Evolutionary conservation across 495 filamentous ascomycete species (phyloP), one percentile per base, ranked within the genome.

Genomic region (Evernia prunastri): DNA sequence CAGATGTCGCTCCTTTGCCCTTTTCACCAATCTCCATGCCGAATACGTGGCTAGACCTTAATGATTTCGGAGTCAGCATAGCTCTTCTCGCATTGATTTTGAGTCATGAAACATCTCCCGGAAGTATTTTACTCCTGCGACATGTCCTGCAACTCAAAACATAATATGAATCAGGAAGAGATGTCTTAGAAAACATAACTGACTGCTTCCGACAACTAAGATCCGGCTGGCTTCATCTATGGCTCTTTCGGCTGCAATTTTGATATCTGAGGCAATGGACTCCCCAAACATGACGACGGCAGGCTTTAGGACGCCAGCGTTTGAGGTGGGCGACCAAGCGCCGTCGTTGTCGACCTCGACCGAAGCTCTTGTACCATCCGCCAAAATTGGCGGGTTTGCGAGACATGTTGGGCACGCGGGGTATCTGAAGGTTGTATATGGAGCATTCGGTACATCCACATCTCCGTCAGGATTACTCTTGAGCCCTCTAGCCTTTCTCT

Each of bases 211-310:
- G 18, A 97, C 72, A 20, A 97, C 82, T 36, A 98, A 79, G 29
- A 98, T 72, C 37, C 82, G 79, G 20, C 83, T 84, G 12, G 92
- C 87, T 58, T 82, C 81, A 67, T 96, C 88, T 45, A 98, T 84
- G 11, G 86, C 88, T 23, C 84, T 78, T 70, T 96, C 91, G 2
- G 92, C 93, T n/a, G 84, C 86, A 2, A 70, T 66, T 71, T 92
- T 96, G 18, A 91, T 86, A 6, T 70, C 61, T 3, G 72, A 70
- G 5, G 81, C 76, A 37, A 97, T 94, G 60, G 84, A 90, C 74
- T 98, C 94, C 5, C 94, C 94, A 73, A 98, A 98, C 90, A 98
- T 96, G 59, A 88, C 85, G 1, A 98, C 93, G 2, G 87, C 86
- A 6, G 94, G 94, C 72, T 98, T 97, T 49, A 98, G 69, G 20